A percentile compares a stretch with the other conserved stretches of the same genome.
Conservation (phyloP, 805 yeast genomes). For the Nematodospora valgi region DNA sequence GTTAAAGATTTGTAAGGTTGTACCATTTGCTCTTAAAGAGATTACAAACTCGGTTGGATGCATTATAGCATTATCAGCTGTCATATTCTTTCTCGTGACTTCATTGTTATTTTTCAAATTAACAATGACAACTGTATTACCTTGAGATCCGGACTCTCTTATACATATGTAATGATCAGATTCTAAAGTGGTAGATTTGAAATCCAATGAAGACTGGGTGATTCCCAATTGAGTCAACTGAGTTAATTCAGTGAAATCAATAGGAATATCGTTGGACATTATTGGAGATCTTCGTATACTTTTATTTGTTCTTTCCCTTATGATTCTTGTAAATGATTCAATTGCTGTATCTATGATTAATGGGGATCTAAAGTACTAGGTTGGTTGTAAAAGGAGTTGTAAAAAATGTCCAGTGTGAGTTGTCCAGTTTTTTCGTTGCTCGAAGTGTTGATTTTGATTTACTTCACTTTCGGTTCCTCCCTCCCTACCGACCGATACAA, state of each 20-base stretch:
- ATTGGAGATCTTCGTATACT: conserved; percentile 1
- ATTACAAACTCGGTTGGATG: conserved; percentile 87
- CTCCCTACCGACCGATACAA: no score
- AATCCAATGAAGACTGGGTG: conserved; percentile 79
- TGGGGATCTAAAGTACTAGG: neutral
- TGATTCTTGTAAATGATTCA: neutral
- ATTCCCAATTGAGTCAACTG: conserved; percentile 86
- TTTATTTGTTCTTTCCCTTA: neutral
- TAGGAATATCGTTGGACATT: conserved; percentile 69
- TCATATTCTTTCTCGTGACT: conserved; percentile 87
- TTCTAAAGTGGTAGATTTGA: conserved; percentile 91
- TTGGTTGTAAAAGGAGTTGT: neutral
- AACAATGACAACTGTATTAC: conserved; percentile 92
- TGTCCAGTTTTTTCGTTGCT: conserved; percentile 4
- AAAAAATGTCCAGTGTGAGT: neutral
- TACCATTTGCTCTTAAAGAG: conserved; percentile 93
- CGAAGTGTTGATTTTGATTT: no score
- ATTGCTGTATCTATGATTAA: neutral
- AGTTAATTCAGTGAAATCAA: conserved; percentile 93
- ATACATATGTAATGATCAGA: conserved; percentile 87
- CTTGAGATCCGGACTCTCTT: conserved; percentile 57
- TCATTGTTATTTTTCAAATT: conserved; percentile 77
- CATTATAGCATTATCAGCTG: conserved; percentile 97
- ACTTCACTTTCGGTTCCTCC: no score
- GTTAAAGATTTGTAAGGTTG: conserved; percentile 92